A percentile compares a stretch with the other conserved stretches of the same genome.
These are phyloP conservation scores for Diaporthe batatas DNA, from an alignment of 2,329 filamentous ascomycete species.

Conservation along the genomic window DNA sequence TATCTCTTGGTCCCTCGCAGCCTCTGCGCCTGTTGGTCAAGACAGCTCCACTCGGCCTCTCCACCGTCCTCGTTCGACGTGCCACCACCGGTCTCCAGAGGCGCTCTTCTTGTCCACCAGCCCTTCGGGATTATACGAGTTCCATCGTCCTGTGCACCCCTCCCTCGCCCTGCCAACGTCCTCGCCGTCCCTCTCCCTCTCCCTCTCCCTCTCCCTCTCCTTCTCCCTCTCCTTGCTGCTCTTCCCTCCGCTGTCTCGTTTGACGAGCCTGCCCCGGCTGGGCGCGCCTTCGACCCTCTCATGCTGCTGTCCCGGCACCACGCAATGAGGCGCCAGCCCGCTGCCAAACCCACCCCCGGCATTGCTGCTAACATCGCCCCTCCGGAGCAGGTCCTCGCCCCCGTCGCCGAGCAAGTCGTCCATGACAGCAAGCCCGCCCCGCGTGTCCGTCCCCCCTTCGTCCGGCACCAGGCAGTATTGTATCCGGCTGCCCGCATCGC, in stretches of 20 bases:
- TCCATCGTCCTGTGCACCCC: slow-evolving; percentile 53
- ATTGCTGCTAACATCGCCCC: slow-evolving; percentile 31
- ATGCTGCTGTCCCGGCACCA: slow-evolving; percentile 41
- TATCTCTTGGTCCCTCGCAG: background rate
- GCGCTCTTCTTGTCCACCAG: slow-evolving; percentile 51
- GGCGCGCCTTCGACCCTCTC: slow-evolving; percentile 44
- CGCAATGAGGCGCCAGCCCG: slow-evolving; percentile 44
- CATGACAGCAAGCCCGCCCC: slow-evolving; percentile 67
- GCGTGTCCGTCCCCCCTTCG: slow-evolving; percentile 65
- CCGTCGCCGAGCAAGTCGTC: slow-evolving; percentile 62
- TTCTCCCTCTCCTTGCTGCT: slow-evolving; percentile 27
- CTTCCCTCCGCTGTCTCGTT: slow-evolving; percentile 42
- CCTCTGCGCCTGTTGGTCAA: slow-evolving; percentile 38
- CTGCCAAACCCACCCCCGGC: slow-evolving; percentile 39
- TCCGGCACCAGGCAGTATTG: slow-evolving; percentile 73
- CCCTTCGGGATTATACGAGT: slow-evolving; percentile 45
- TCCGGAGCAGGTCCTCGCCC: slow-evolving; percentile 57
- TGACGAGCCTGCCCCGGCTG: slow-evolving; percentile 26
- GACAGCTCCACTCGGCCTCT: slow-evolving; percentile 46
- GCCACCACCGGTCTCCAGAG: slow-evolving; percentile 49
- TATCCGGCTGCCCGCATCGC: slow-evolving; percentile 70
- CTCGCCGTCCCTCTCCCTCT: slow-evolving; percentile 25
- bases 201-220: no score
- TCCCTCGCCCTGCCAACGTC: slow-evolving; percentile 43
- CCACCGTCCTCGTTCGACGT: slow-evolving; percentile 53